These are phyloP conservation scores for Arbutus unedo DNA, from an alignment of 148 eudicot genomes.

Conservation along the genomic window DNA sequence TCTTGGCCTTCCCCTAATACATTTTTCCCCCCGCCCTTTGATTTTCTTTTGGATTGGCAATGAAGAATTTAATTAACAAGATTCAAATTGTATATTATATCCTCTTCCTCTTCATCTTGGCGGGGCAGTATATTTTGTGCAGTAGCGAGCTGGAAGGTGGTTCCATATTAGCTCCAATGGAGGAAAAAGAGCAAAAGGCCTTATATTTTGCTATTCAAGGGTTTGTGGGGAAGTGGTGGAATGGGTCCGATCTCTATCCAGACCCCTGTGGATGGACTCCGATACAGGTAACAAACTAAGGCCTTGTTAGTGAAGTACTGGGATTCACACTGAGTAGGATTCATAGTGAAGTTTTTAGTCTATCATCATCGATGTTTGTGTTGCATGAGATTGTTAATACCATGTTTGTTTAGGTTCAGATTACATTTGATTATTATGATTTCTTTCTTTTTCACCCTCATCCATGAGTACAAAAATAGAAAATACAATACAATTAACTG, in stretches of 20 bases:
- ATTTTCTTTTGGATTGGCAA: constrained; percentile 1
- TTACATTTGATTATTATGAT: too few relatives aligned
- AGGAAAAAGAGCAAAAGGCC: constrained; percentile 49
- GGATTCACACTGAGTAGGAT: too few relatives aligned
- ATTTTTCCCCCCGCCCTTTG: background rate
- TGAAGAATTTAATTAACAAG: constrained; percentile 5
- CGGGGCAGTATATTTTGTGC: background rate
- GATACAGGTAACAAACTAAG: constrained; percentile 49
- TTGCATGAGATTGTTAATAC: too few relatives aligned
- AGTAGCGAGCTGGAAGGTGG: constrained; percentile 16
- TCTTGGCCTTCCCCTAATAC: background rate
- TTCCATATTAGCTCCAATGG: constrained; percentile 44
- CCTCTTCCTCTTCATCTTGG: background rate
- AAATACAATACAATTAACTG: too few relatives aligned
- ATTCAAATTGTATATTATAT: too few relatives aligned
- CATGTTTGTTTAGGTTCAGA: too few relatives aligned
- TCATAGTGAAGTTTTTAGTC: too few relatives aligned
- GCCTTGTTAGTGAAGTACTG: too few relatives aligned
- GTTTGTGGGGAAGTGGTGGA: constrained; percentile 79
- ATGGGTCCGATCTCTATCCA: constrained; percentile 86
- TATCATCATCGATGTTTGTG: too few relatives aligned
- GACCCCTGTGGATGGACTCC: constrained; percentile 98
- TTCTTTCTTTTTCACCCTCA: too few relatives aligned
- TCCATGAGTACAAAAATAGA: too few relatives aligned
- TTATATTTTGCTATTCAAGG: constrained; percentile 75